Base-by-base conservation (phyloP, 441 rosid genomes). In the Euphorbia corollata region DNA sequence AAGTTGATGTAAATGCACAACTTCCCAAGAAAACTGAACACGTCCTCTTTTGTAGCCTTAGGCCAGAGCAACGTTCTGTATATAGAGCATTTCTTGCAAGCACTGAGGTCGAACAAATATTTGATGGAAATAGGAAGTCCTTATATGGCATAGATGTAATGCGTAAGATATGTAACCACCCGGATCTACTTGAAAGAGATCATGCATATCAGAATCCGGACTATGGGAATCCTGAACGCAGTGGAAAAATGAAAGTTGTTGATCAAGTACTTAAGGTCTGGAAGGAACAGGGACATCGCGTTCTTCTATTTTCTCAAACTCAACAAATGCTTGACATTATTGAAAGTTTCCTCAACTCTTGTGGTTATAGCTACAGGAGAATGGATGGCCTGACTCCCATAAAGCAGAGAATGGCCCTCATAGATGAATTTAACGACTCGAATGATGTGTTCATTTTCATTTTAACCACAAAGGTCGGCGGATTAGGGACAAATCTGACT, bases 101-200 rank as follows among this genome's bases (percentile, higher is more conserved):
- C 78, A 78, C 93, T 38, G 99, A 93, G 61, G 99, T 93, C 74
- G 99, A 93, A 74, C 80, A 89, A 67, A 93, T 93, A 74, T 70
- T 93, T 24, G 86, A 75, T 73, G 99, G 99, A 63, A 84, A 78
- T 73, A 86, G 80, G 74, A 93, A 88, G 24, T 87, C 98, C 69
- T 80, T 92, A 19, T 88, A 82, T 77, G 98, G 98, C 71, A 90
- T 93, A 43, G 98, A 93, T 87, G 96, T 93, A 71, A 90, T 93
- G 98, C 93, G 99, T 55, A 93, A 93, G 83, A 91, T 93, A 73
- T 93, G 99, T 79, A 93, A 93, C 80, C 99, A 93, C 77, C 96
- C 96, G 57, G 99, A 93, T 80, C 87, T 93, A 64, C 96, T 93
- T 27, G 99, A 91, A 82, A 86, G 97, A 79, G 96, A 93, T 45